phyloP scores from a whole-genome alignment of 768 basidiomycete species.

The Suillus variegatus region DNA sequence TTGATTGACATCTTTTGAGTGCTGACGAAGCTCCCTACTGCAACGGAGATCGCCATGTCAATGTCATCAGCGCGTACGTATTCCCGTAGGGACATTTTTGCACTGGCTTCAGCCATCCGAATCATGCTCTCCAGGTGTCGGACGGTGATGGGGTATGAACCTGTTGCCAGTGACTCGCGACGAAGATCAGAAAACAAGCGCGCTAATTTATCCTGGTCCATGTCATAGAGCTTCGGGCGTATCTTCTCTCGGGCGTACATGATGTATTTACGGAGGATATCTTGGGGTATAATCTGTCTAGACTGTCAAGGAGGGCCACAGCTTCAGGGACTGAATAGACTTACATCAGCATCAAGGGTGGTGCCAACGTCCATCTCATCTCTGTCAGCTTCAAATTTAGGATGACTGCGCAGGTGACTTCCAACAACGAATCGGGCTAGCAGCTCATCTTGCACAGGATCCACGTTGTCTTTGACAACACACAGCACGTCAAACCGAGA shows the following conservation, averaged over 20 bases:
- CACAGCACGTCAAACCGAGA: slow-evolving; percentile 98
- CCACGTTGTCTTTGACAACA: slow-evolving; percentile 96
- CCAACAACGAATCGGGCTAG: slow-evolving; percentile 98
- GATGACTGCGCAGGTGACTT: slow-evolving; percentile 92
- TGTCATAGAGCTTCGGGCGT: slow-evolving; percentile 88
- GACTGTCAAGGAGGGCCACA: slow-evolving; percentile 12
- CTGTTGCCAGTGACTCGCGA: slow-evolving; percentile 94
- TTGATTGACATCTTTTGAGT: slow-evolving; percentile 99
- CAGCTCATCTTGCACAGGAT: slow-evolving; percentile 95
- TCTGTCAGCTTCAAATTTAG: slow-evolving; percentile 80
- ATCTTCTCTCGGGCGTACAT: slow-evolving; percentile 97
- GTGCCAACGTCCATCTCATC: slow-evolving; percentile 97
- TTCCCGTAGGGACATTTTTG: slow-evolving; percentile 97
- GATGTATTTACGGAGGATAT: slow-evolving; percentile 95
- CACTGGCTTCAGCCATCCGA: slow-evolving; percentile 97
- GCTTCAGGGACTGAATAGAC: slow-evolving; percentile 27
- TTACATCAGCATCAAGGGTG: slow-evolving; percentile 84
- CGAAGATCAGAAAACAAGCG: slow-evolving; percentile 94
- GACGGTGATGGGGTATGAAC: slow-evolving; percentile 98
- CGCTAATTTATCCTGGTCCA: slow-evolving; percentile 94
- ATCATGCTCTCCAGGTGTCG: slow-evolving; percentile 99
- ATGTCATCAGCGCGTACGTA: slow-evolving; percentile 96
- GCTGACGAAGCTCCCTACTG: slow-evolving; percentile 91
- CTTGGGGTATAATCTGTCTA: slow-evolving; percentile 90
- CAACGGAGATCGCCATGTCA: slow-evolving; percentile 95